Evolutionary conservation across 23 red algal species (phyloP).

Genomic region (Agarophyton chilense): DNA sequence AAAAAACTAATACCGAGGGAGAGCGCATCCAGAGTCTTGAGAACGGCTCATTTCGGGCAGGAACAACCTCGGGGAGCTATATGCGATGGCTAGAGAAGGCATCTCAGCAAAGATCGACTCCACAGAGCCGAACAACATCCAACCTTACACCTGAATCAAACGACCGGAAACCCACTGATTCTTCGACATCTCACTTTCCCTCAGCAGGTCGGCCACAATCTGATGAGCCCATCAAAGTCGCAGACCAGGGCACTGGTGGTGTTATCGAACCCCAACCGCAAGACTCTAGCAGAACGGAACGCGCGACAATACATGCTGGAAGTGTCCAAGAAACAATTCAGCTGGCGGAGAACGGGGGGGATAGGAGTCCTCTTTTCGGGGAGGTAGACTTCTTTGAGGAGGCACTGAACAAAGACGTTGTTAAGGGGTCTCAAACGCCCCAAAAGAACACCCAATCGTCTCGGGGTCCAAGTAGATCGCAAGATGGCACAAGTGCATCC

Average conservation of each 20-base stretch:
- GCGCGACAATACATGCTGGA: neutral
- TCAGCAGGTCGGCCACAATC: neutral
- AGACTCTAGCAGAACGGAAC: neutral
- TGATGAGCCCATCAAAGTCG: neutral
- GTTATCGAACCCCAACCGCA: neutral
- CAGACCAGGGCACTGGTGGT: neutral
- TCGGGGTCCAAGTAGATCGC: neutral
- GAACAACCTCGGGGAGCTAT: neutral
- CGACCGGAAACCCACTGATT: neutral
- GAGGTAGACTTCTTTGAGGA: neutral
- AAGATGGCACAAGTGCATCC: too few species aligned
- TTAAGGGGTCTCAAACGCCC: neutral
- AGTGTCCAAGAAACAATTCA: neutral
- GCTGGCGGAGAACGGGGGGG: neutral
- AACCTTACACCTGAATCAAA: neutral
- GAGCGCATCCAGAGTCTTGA: neutral
- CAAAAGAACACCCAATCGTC: neutral
- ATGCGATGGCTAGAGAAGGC: slow-evolving; percentile 11
- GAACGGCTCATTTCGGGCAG: neutral
- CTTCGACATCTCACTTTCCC: neutral
- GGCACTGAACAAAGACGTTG: neutral
- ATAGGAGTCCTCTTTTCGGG: neutral
- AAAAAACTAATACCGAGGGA: neutral
- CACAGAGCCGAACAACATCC: neutral
- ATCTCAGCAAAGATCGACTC: neutral